phyloP scores from a whole-genome alignment of 2,329 filamentous ascomycete species.

The Pseudocercospora musae region DNA sequence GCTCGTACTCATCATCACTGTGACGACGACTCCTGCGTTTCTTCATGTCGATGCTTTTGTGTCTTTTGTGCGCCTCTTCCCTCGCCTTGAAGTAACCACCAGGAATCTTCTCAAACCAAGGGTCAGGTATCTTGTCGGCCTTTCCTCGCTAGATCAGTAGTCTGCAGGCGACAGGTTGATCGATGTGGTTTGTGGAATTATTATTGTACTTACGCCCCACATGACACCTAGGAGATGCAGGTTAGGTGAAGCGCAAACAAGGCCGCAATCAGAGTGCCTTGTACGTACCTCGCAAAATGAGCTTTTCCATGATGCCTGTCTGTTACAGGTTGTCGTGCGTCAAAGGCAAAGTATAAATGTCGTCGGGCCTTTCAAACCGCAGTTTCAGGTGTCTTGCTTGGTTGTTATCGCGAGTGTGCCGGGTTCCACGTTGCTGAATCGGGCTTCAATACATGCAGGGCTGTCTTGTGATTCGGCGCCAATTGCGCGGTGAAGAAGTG shows the following conservation, averaged over 20 bases:
- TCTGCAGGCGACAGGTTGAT: not conserved
- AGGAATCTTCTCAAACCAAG: conserved; percentile 38
- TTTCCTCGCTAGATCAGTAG: not conserved
- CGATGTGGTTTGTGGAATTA: conserved; percentile 1
- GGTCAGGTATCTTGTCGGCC: conserved; percentile 39
- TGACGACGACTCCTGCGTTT: conserved; percentile 23
- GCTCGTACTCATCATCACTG: conserved; percentile 29
- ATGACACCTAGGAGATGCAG: conserved; percentile 21
- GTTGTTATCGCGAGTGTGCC: not conserved
- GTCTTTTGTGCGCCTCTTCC: conserved; percentile 16
- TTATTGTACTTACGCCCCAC: conserved; percentile 24
- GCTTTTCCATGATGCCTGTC: conserved; percentile 22
- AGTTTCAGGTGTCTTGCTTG: conserved; percentile 1
- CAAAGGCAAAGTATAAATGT: not conserved
- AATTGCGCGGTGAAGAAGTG: not conserved
- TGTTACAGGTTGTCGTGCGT: conserved; percentile 4
- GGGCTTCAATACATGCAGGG: conserved; percentile 12
- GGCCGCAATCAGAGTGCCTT: not conserved
- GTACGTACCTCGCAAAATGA: conserved; percentile 26
- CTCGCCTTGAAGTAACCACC: conserved; percentile 36
- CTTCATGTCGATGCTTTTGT: conserved; percentile 17
- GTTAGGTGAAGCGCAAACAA: conserved; percentile 13
- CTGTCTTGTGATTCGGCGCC: not conserved
- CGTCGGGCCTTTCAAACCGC: not conserved
- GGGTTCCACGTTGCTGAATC: conserved; percentile 8